phyloP scores from a whole-genome alignment of 177 flowering plant species.

The Vitis hybrid region DNA sequence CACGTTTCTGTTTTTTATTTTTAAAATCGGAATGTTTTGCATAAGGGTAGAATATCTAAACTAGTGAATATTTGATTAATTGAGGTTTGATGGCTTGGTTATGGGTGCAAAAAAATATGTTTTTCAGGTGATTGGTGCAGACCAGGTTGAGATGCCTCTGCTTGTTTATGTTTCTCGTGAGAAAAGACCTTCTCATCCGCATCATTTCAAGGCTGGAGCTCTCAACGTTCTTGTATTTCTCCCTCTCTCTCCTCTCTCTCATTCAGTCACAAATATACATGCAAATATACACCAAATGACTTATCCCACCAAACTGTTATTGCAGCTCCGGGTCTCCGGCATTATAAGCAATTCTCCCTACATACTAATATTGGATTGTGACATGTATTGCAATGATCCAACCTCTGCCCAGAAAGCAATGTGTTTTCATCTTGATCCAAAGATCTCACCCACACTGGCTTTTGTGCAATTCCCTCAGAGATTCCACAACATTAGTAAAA shows the following conservation, averaged over 20 bases:
- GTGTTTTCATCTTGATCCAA: constrained; percentile 63
- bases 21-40: no score
- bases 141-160: neutral
- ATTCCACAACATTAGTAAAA: constrained; percentile 40
- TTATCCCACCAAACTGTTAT: neutral
- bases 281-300: no score
- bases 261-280: neutral
- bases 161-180: no score
- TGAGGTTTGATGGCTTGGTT: no score
- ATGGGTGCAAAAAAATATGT: neutral
- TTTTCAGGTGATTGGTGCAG: constrained; percentile 29
- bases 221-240: constrained; percentile 56
- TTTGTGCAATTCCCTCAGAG: constrained; percentile 72
- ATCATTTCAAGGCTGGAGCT: no score
- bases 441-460: constrained; percentile 31
- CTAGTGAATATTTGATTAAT: no score
- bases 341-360: constrained; percentile 57
- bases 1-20: no score
- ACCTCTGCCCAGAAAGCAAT: constrained; percentile 58
- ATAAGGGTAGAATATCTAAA: no score
- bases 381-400: constrained; percentile 69
- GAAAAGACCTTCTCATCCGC: no score
- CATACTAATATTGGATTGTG: constrained; percentile 60
- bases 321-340: constrained; percentile 59
- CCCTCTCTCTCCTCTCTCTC: neutral